A percentile compares a stretch with the other conserved stretches of the same genome.
These are phyloP conservation scores for Pestalotiopsis fici DNA, from an alignment of 2,329 filamentous ascomycete genomes.

Conservation along the genomic window DNA sequence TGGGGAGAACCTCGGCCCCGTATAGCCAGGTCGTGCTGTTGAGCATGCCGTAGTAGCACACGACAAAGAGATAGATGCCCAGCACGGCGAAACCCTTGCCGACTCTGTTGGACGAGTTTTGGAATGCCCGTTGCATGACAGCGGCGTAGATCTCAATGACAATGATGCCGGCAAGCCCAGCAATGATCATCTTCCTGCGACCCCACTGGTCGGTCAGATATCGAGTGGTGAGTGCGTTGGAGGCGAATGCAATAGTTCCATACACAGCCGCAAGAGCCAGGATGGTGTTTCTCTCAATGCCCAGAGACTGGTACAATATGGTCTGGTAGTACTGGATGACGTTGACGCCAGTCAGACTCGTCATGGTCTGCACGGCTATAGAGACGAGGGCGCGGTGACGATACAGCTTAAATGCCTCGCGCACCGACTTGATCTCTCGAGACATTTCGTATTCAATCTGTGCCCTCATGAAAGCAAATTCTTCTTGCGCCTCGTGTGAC, in stretches of 20 bases:
- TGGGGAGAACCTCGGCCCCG: slow-evolving; percentile 55
- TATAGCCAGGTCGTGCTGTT: slow-evolving; percentile 58
- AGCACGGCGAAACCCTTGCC: slow-evolving; percentile 62
- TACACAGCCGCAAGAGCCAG: slow-evolving; percentile 56
- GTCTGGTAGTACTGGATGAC: slow-evolving; percentile 54
- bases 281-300: slow-evolving; percentile 49
- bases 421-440: slow-evolving; percentile 51
- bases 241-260: slow-evolving; percentile 51
- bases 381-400: slow-evolving; percentile 52
- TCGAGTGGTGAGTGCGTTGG: slow-evolving; percentile 16
- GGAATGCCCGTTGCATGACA: slow-evolving; percentile 59
- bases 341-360: slow-evolving; percentile 56
- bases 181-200: slow-evolving; percentile 50
- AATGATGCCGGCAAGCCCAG: slow-evolving; percentile 52
- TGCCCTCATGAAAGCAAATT: slow-evolving; percentile 54
- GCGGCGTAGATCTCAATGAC: slow-evolving; percentile 60
- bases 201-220: slow-evolving; percentile 21
- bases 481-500: slow-evolving; percentile 44
- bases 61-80: slow-evolving; percentile 58
- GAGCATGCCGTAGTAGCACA: slow-evolving; percentile 54
- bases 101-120: slow-evolving; percentile 52
- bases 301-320: slow-evolving; percentile 55
- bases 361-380: slow-evolving; percentile 60
- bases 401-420: slow-evolving; percentile 53
- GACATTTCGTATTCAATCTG: slow-evolving; percentile 60